Evolutionary conservation across 192 early-diverging fungal genomes (phyloP).

Genomic region (Polychytrium aggregatum): DNA sequence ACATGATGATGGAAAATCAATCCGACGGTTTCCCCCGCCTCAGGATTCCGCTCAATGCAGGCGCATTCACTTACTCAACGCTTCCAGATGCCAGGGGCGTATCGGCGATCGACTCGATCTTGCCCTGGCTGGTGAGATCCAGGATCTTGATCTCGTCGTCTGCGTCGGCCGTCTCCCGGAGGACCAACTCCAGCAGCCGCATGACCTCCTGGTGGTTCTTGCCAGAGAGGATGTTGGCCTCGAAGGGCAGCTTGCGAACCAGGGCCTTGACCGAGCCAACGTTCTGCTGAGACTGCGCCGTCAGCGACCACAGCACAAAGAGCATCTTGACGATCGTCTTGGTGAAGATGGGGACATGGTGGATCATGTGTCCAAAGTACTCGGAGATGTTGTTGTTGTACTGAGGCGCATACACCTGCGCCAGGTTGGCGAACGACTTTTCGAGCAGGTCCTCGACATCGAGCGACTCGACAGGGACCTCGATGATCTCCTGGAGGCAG

Average conservation of each 20-base stretch:
- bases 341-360: slow-evolving; percentile 4
- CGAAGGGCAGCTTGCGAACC: slow-evolving; percentile 20
- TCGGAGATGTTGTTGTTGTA: slow-evolving; percentile 23
- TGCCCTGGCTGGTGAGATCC: slow-evolving; percentile 13
- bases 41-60: no score
- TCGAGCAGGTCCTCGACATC: slow-evolving; percentile 12
- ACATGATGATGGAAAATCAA: no score
- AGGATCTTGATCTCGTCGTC: slow-evolving; percentile 17
- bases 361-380: slow-evolving; percentile 13
- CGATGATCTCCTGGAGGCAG: slow-evolving; percentile 16
- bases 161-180: slow-evolving; percentile 12
- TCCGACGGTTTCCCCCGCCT: no score
- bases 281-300: background rate
- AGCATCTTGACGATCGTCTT: slow-evolving; percentile 19
- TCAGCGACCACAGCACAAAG: slow-evolving; percentile 21
- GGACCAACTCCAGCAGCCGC: slow-evolving; percentile 10
- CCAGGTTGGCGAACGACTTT: slow-evolving; percentile 20
- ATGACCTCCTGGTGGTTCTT: slow-evolving; percentile 8
- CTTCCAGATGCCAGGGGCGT: no score
- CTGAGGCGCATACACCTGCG: slow-evolving; percentile 20
- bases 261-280: slow-evolving; percentile 17
- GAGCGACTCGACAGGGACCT: background rate
- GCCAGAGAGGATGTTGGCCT: no score
- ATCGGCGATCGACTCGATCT: slow-evolving; percentile 6
- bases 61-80: no score